Evolutionary conservation across 805 yeast species (phyloP), one percentile per base, ranked within the genome.

Genomic region (Pichia scutulata): DNA sequence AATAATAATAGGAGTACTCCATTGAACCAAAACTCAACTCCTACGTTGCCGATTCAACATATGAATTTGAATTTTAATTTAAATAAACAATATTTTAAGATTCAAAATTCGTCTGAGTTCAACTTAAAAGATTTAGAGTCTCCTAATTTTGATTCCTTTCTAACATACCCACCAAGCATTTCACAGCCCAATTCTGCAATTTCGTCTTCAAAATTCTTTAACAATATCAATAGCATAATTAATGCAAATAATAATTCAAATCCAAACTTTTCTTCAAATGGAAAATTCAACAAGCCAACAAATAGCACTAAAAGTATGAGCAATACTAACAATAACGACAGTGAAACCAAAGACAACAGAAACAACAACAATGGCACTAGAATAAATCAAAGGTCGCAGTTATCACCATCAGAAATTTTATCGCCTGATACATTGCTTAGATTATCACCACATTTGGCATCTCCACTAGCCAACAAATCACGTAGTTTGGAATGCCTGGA

Each of bases 91-190:
- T 24, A 41, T 24, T 6, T 41, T 33, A 33, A 33, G n/a, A 6
- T 33, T 21, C 48, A 39, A 18, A 41, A 45, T 18, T 41, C 41
- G 19, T 21, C n/a, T 21, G 43, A 45, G 7, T 26, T 42, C 18
- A 36, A 48, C 13, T 24, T 30, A 30, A 39, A 21, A 24, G 33
- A 26, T 23, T 36, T 46, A 9, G 40, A 49, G 18, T 46, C 49
- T 8, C 52, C 52, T 10, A 50, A 50, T 39, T 50, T 50, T 23
- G 52, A 46, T 23, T 50, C 52, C 1, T 50, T 50, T 24, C 28
- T 46, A 25, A 50, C 44, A 16, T 46, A 42, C 9, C 46, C 52
- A 3, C 52, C 52, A 18, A 50, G 39, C 6, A 13, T 33, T 33
- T 33, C 37, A 33, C 37, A 33, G 7, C 42, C 54, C 25, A 39